Conservation (phyloP, 352 stramenopile species). For the Saprolegnia diclina region DNA sequence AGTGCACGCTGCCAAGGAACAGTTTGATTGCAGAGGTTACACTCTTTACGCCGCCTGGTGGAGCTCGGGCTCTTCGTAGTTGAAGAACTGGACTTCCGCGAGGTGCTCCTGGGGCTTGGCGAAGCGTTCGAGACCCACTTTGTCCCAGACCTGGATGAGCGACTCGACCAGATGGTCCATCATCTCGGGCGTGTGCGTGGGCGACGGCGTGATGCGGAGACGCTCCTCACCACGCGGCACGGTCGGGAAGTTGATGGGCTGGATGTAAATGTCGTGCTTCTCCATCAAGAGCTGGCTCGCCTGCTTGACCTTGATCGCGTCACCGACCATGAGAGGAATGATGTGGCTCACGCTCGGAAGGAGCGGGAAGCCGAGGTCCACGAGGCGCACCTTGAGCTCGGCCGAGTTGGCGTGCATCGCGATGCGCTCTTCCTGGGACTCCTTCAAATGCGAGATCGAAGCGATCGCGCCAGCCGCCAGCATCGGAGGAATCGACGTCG, state of each 20-base stretch:
- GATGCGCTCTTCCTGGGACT: constrained; percentile 72
- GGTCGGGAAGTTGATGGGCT: constrained; percentile 91
- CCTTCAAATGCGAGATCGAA: constrained; percentile 78
- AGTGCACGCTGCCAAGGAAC: too few species aligned
- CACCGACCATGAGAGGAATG: constrained; percentile 83
- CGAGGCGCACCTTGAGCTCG: constrained; percentile 77
- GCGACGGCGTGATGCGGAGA: constrained; percentile 79
- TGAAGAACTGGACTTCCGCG: constrained; percentile 74
- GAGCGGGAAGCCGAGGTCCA: constrained; percentile 78
- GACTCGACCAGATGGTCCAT: constrained; percentile 77
- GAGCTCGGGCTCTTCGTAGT: constrained; percentile 28
- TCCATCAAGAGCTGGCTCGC: constrained; percentile 86
- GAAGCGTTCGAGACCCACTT: constrained; percentile 59
- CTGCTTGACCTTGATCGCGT: constrained; percentile 85
- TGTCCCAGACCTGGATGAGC: constrained; percentile 83
- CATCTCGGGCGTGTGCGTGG: constrained; percentile 84
- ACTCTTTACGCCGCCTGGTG: not conserved
- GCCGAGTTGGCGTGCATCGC: constrained; percentile 80
- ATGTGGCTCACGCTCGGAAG: constrained; percentile 86
- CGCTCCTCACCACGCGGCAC: constrained; percentile 85
- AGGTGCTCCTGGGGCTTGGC: constrained; percentile 52
- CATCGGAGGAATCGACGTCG: constrained; percentile 83
- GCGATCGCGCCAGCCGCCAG: constrained; percentile 73
- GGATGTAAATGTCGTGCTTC: constrained; percentile 87
- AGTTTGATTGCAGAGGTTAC: not conserved